phyloP scores from a whole-genome alignment of 805 yeast species.

The Isabelozyma rhagii region DNA sequence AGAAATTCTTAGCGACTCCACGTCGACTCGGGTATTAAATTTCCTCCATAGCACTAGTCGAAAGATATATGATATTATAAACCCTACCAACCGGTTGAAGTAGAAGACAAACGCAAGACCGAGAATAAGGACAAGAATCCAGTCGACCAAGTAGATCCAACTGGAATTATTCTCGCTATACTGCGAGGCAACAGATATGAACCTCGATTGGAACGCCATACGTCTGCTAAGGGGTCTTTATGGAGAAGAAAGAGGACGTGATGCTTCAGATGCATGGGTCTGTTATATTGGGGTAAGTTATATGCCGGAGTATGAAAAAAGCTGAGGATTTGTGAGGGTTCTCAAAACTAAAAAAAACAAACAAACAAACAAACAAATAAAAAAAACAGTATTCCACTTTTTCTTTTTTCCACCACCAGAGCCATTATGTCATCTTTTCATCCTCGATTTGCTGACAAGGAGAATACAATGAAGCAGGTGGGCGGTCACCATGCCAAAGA shows the following conservation, averaged over 20 bases:
- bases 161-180: constrained; percentile 22
- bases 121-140: constrained; percentile 67
- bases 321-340: neutral
- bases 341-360: neutral
- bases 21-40: constrained; percentile 53
- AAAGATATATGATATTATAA: constrained; percentile 47
- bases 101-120: constrained; percentile 68
- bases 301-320: neutral
- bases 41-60: constrained; percentile 62
- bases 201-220: constrained; percentile 25
- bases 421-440: neutral
- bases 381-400: neutral
- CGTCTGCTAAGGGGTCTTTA: too few species aligned
- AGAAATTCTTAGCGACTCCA: constrained; percentile 75
- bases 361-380: neutral
- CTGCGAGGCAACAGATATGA: constrained; percentile 20
- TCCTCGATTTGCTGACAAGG: constrained; percentile 8
- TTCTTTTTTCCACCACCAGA: neutral
- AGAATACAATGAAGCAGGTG: constrained; percentile 5
- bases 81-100: constrained; percentile 70
- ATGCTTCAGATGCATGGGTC: neutral
- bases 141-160: constrained; percentile 78
- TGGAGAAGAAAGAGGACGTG: too few species aligned
- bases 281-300: neutral
- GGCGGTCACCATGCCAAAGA: neutral